Evolutionary conservation across 75 land plant genomes (phyloP).

Genomic region (Azolla pinnata): DNA sequence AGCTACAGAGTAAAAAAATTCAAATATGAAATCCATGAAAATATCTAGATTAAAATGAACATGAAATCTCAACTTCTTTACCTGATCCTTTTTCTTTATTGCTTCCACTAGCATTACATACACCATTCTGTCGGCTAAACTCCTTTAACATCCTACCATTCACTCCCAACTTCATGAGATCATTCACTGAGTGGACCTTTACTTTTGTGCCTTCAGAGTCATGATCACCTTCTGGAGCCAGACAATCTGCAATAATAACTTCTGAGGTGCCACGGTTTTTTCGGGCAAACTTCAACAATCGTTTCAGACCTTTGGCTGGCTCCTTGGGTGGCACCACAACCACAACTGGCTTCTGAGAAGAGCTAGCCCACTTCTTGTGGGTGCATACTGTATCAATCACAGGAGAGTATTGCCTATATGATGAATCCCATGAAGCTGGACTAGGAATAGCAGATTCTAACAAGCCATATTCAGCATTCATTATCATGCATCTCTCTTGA

Average conservation of each 20-base stretch:
- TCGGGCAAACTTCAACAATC: constrained; percentile 28
- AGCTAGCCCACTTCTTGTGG: constrained; percentile 23
- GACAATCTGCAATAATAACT: constrained; percentile 33
- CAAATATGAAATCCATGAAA: not conserved
- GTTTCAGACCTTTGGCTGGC: constrained; percentile 21
- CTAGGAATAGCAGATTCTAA: too few species aligned
- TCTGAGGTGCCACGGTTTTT: constrained; percentile 54
- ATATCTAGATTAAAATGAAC: not conserved
- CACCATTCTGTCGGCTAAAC: not conserved
- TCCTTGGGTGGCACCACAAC: constrained; percentile 12
- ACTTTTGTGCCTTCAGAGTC: not conserved
- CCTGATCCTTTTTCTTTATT: not conserved
- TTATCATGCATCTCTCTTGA: too few species aligned
- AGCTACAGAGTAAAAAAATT: not conserved
- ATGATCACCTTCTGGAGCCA: not conserved
- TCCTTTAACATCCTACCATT: not conserved
- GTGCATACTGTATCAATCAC: not conserved
- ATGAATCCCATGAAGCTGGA: constrained; percentile 49
- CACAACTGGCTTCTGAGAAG: constrained; percentile 5
- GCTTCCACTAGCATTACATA: not conserved
- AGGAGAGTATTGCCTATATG: constrained; percentile 13
- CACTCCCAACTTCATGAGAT: not conserved
- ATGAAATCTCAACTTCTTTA: not conserved
- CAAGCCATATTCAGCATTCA: too few species aligned
- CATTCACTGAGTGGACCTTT: not conserved